Conservation (phyloP, 164 flowering plant genomes). For the Taxillus chinensis region DNA sequence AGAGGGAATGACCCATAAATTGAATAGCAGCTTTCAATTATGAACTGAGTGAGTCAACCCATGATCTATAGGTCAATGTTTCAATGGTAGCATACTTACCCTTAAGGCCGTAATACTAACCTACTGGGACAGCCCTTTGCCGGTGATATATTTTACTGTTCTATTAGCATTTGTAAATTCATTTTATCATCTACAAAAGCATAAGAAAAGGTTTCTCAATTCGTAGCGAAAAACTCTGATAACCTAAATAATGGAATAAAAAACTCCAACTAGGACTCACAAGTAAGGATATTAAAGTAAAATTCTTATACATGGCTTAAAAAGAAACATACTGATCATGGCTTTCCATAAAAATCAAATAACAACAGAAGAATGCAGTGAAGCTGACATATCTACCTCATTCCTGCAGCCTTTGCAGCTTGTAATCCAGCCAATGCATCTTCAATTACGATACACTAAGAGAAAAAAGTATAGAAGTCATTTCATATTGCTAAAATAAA, state of each 20-base stretch:
- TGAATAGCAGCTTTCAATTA: too few species aligned
- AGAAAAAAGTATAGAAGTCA: background rate
- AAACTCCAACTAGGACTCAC: background rate
- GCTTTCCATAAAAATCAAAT: background rate
- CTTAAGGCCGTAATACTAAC: too few species aligned
- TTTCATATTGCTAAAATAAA: background rate
- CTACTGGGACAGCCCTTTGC: too few species aligned
- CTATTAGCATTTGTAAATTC: too few species aligned
- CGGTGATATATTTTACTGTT: too few species aligned
- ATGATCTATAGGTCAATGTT: too few species aligned
- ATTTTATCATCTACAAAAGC: too few species aligned
- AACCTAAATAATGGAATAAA: background rate
- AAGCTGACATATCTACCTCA: constrained; percentile 50
- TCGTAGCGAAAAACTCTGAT: too few species aligned
- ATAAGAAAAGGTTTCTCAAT: too few species aligned
- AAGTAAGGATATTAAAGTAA: background rate
- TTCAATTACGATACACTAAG: constrained; percentile 90
- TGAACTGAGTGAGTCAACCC: too few species aligned
- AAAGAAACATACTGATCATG: background rate
- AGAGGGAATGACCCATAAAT: too few species aligned
- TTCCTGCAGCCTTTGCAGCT: constrained; percentile 91
- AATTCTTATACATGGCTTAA: background rate
- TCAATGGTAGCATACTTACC: too few species aligned
- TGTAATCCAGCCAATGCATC: constrained; percentile 98
- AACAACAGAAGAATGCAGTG: background rate